Conservation (phyloP, 306 rosid species). For the Spatholobus suberectus region DNA sequence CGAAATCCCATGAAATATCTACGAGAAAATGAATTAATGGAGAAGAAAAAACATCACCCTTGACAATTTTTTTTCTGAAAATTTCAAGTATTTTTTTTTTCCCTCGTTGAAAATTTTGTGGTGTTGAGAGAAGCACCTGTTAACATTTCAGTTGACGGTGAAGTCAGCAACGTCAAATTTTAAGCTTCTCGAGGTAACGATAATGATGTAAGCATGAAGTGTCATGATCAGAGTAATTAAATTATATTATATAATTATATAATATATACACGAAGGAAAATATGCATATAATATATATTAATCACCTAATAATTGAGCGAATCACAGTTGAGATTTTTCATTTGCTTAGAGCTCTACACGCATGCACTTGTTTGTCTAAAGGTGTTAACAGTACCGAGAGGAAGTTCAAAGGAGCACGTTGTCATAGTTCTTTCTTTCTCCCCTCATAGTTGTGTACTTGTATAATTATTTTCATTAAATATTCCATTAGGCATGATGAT, state of each 20-base stretch:
- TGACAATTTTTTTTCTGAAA: background rate
- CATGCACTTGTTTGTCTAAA: constrained; percentile 1
- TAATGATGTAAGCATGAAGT: constrained; percentile 42
- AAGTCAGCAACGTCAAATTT: constrained; percentile 12
- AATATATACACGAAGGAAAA: background rate
- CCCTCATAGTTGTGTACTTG: background rate
- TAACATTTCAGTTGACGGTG: constrained; percentile 33
- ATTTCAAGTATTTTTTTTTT: background rate
- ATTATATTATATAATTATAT: background rate
- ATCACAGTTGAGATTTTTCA: background rate
- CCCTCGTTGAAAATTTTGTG: background rate
- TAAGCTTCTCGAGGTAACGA: background rate
- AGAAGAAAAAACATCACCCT: background rate
- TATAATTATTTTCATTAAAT: background rate
- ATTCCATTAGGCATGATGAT: constrained; percentile 9
- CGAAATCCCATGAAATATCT: background rate
- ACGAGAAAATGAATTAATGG: background rate
- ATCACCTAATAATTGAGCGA: background rate
- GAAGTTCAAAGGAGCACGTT: background rate
- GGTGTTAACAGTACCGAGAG: background rate
- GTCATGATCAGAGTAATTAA: background rate
- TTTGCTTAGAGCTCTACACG: background rate
- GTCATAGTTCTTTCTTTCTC: background rate
- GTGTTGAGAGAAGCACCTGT: constrained; percentile 1
- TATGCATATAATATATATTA: background rate